Evolutionary conservation across 2,329 filamentous ascomycete genomes (phyloP).

Genomic region (Xylaria sp.): DNA sequence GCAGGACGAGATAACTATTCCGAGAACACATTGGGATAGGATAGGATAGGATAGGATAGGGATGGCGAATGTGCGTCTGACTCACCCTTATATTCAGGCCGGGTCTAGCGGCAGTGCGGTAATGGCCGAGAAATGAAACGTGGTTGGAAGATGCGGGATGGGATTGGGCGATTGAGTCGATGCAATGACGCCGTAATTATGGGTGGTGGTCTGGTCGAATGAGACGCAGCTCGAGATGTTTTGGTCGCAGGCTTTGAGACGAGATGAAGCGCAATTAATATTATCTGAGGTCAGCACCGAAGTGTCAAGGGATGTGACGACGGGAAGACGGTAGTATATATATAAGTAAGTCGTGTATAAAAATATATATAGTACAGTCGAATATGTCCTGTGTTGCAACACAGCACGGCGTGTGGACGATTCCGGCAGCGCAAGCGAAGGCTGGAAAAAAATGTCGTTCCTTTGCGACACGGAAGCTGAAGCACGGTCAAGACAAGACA

Average conservation of each 20-base stretch:
- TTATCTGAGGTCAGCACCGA: constrained; percentile 34
- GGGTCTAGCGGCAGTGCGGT: constrained; percentile 28
- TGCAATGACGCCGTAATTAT: constrained; percentile 29
- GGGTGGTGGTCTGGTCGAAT: constrained; percentile 28
- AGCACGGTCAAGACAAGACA: constrained; percentile 24
- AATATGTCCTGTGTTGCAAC: constrained; percentile 18
- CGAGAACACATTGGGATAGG: constrained; percentile 10
- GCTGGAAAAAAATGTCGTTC: constrained; percentile 19
- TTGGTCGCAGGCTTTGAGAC: constrained; percentile 16
- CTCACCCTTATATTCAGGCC: constrained; percentile 29
- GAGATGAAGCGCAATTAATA: constrained; percentile 24
- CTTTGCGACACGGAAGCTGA: constrained; percentile 13
- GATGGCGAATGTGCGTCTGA: constrained; percentile 29
- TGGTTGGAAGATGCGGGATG: constrained; percentile 16
- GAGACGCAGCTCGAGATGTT: constrained; percentile 10
- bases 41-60: constrained; percentile 15
- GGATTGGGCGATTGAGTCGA: constrained; percentile 29
- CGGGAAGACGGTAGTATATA: constrained; percentile 27
- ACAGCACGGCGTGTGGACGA: constrained; percentile 12
- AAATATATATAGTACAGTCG: constrained; percentile 27
- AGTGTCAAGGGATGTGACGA: constrained; percentile 30
- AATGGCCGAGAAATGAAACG: constrained; percentile 24
- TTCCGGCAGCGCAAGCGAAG: constrained; percentile 23
- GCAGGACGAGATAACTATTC: constrained; percentile 10
- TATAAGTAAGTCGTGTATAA: constrained; percentile 27